Evolutionary conservation across 1,284 basidiomycete species (phyloP).

Genomic region (Kwoniella shivajii): DNA sequence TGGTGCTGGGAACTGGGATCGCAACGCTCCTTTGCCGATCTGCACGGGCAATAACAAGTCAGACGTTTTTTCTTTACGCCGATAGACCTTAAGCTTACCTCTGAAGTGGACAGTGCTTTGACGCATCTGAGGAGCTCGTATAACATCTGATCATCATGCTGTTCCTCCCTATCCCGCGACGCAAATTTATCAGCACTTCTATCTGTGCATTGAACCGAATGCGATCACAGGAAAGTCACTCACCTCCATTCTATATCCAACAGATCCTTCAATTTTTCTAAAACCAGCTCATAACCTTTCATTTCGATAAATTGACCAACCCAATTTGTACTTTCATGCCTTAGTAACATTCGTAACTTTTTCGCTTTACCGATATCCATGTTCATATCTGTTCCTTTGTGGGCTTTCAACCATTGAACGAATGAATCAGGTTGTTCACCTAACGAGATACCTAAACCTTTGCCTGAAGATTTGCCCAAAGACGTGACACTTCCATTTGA

Average conservation of each 20-base stretch:
- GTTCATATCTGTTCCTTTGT: slow-evolving; percentile 44
- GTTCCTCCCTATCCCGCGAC: slow-evolving; percentile 73
- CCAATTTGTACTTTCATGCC: slow-evolving; percentile 87
- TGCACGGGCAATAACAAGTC: neutral
- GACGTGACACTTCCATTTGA: slow-evolving; percentile 18
- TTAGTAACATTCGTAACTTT: slow-evolving; percentile 63
- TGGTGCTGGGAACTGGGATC: slow-evolving; percentile 79
- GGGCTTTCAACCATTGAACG: slow-evolving; percentile 36
- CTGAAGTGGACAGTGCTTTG: slow-evolving; percentile 88
- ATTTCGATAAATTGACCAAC: slow-evolving; percentile 81
- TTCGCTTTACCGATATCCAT: slow-evolving; percentile 53
- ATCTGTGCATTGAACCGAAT: neutral
- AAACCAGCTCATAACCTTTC: slow-evolving; percentile 81
- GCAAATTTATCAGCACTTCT: neutral
- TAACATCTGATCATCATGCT: slow-evolving; percentile 92
- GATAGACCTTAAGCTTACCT: slow-evolving; percentile 62
- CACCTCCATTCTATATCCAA: slow-evolving; percentile 95
- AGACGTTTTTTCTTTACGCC: no score
- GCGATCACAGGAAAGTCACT: slow-evolving; percentile 44
- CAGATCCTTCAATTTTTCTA: slow-evolving; percentile 86
- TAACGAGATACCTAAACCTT: slow-evolving; percentile 36
- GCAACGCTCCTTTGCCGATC: slow-evolving; percentile 65
- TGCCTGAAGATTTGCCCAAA: slow-evolving; percentile 16
- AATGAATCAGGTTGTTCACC: slow-evolving; percentile 43
- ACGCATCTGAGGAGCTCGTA: slow-evolving; percentile 91